Evolutionary conservation across 2,329 filamentous ascomycete species (phyloP).

Genomic region (Cercospora sp.): DNA sequence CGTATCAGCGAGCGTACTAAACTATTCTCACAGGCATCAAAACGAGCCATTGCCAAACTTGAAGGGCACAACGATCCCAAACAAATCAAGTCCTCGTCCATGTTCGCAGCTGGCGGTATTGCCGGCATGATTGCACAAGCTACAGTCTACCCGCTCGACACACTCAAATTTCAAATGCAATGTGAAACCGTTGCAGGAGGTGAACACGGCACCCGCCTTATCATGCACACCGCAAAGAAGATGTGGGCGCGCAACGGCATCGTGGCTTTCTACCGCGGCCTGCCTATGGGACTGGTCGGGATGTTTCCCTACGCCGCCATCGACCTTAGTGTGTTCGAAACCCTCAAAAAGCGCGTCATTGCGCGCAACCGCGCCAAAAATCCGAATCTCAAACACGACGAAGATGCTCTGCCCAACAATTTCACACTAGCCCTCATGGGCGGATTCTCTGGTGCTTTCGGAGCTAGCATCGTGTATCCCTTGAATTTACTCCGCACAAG

Average conservation of each 20-base stretch:
- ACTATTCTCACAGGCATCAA: constrained; percentile 63
- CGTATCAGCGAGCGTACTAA: constrained; percentile 13
- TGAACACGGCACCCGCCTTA: constrained; percentile 76
- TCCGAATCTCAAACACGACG: constrained; percentile 68
- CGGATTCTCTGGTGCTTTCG: constrained; percentile 85
- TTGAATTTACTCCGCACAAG: constrained; percentile 90
- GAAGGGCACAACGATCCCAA: constrained; percentile 85
- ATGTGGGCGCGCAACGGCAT: constrained; percentile 80
- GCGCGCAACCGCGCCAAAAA: constrained; percentile 61
- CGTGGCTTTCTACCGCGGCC: constrained; percentile 80
- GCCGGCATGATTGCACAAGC: constrained; percentile 95
- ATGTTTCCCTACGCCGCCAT: constrained; percentile 99
- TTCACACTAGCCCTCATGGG: constrained; percentile 86
- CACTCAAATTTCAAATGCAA: constrained; percentile 82
- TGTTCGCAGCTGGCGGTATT: constrained; percentile 86
- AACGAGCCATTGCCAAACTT: constrained; percentile 78
- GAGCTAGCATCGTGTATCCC: constrained; percentile 91
- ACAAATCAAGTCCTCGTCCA: constrained; percentile 77
- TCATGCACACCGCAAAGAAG: constrained; percentile 78
- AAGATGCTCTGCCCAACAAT: constrained; percentile 73
- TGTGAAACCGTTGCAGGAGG: constrained; percentile 90
- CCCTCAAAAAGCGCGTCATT: constrained; percentile 76
- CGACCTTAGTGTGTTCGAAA: constrained; percentile 92
- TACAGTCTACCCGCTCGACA: constrained; percentile 91
- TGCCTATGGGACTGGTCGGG: constrained; percentile 89